Conservation (phyloP, 1,284 basidiomycete species). For the Ustilago bromivora region DNA sequence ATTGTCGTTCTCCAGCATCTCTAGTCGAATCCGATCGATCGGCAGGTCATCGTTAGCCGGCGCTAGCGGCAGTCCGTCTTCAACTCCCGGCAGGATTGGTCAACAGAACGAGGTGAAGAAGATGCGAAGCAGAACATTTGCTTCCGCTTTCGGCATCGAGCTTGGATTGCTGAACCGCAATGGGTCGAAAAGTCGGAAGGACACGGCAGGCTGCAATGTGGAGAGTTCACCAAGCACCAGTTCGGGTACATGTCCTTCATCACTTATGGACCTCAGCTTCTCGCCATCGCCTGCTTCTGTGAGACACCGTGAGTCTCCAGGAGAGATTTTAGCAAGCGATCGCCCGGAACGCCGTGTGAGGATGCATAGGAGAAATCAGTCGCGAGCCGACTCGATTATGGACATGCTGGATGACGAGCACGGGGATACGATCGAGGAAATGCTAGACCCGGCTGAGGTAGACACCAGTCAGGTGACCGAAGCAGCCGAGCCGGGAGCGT, state of each 20-base stretch:
- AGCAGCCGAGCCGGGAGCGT: background rate
- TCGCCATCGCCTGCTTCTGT: constrained; percentile 19
- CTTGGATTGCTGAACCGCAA: constrained; percentile 15
- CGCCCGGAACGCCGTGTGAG: no score
- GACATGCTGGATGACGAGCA: constrained; percentile 18
- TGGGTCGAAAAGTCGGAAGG: constrained; percentile 8
- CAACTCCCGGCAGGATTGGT: background rate
- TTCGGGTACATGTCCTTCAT: constrained; percentile 18
- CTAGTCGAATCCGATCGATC: constrained; percentile 25
- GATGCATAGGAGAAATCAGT: constrained; percentile 20
- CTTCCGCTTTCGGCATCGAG: constrained; percentile 43
- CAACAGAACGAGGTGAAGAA: constrained; percentile 16
- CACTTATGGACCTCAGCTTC: constrained; percentile 25
- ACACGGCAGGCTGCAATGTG: background rate
- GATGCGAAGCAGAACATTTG: constrained; percentile 39
- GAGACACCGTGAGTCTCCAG: constrained; percentile 7
- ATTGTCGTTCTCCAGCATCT: constrained; percentile 20
- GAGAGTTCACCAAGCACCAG: constrained; percentile 34
- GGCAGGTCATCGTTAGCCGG: background rate
- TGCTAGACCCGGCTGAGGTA: constrained; percentile 4
- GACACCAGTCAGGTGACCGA: background rate
- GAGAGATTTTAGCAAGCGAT: background rate
- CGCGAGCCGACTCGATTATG: constrained; percentile 36
- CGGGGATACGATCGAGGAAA: constrained; percentile 29
- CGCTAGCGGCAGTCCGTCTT: background rate